Conservation (phyloP, 176 grass and related monocot species). For the Chrysopogon serrulatus region DNA sequence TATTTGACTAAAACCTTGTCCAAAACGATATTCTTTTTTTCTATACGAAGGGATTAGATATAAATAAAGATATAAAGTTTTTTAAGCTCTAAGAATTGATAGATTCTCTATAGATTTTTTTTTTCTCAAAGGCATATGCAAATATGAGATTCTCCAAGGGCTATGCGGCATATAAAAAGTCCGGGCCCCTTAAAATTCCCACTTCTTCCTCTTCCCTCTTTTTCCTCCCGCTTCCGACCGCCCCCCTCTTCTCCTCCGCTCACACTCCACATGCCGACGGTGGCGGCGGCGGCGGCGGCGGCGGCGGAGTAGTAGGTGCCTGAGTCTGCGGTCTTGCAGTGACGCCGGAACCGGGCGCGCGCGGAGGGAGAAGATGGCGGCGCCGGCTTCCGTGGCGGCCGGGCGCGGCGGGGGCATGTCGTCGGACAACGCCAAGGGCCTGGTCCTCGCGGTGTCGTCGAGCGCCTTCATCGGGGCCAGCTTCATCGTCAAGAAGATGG, state of each 20-base stretch:
- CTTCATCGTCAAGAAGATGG: constrained; percentile 83
- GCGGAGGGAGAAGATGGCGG: constrained; percentile 8
- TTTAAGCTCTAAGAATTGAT: too few species aligned
- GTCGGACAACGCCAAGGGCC: constrained; percentile 72
- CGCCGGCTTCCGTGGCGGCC: constrained; percentile 9
- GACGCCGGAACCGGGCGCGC: neutral
- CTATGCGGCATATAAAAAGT: neutral
- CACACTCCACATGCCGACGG: constrained; percentile 22
- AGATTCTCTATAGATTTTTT: neutral
- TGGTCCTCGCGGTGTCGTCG: constrained; percentile 77
- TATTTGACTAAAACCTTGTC: too few species aligned
- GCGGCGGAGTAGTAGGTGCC: neutral
- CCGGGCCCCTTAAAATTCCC: constrained; percentile 16
- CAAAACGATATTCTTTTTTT: too few species aligned
- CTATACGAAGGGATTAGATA: too few species aligned
- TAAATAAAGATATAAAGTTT: too few species aligned
- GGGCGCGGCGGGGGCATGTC: constrained; percentile 52
- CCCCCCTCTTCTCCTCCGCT: neutral
- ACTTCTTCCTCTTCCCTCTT: neutral
- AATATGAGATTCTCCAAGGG: neutral
- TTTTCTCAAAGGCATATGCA: neutral
- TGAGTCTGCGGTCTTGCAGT: neutral
- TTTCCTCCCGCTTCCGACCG: constrained; percentile 32
- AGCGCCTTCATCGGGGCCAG: constrained; percentile 77
- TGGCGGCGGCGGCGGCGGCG: neutral